Percentiles rank a stretch among this genome's conserved stretches.
Conservation (phyloP, 106 monocot genomes). For the Allium sativum region DNA sequence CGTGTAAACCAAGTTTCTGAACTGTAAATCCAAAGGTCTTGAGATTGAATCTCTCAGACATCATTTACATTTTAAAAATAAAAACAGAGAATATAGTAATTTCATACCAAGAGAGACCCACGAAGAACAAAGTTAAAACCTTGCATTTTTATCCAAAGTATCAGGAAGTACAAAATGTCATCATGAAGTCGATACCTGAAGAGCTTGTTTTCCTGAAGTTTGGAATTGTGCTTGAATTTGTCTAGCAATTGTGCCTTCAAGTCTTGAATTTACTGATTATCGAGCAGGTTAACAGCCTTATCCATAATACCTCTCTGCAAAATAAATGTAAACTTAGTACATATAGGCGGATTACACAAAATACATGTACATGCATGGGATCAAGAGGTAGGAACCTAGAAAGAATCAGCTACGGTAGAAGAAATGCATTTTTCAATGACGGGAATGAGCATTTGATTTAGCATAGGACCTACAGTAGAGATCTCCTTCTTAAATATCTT, state of each 20-base stretch:
- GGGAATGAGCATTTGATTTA: conserved; percentile 58
- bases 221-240: conserved; percentile 93
- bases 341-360: no score
- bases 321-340: no score
- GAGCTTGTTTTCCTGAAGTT: conserved; percentile 78
- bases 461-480: conserved; percentile 31
- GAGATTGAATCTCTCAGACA: no score
- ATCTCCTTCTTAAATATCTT: conserved; percentile 75
- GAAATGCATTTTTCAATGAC: conserved; percentile 67
- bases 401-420: conserved; percentile 62
- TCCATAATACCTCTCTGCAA: conserved; percentile 75
- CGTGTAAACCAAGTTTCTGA: not conserved
- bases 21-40: no score
- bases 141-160: no score
- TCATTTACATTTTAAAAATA: no score
- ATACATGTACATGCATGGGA: no score
- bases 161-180: no score
- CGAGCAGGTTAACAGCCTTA: conserved; percentile 71
- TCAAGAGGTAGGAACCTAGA: conserved; percentile 87
- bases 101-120: not conserved
- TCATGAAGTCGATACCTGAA: conserved; percentile 87
- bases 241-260: conserved; percentile 70
- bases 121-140: not conserved
- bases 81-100: no score
- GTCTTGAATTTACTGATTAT: conserved; percentile 70